A percentile compares a stretch with the other conserved stretches of the same genome.
phyloP scores from a whole-genome alignment of 2,329 filamentous ascomycete genomes.

The Arthroderma sp. region DNA sequence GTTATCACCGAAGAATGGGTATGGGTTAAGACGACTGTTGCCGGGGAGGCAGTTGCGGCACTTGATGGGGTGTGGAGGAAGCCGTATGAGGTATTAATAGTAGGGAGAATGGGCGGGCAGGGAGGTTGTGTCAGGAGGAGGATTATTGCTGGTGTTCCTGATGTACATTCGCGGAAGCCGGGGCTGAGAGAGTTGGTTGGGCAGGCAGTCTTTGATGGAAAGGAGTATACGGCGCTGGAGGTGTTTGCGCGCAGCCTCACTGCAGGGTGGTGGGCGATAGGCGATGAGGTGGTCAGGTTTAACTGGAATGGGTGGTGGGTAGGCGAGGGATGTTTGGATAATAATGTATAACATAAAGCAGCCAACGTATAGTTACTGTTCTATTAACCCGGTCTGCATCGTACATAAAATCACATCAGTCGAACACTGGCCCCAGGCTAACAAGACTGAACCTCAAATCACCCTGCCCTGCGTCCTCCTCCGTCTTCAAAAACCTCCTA shows the following conservation, averaged over 20 bases:
- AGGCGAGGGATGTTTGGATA: background rate
- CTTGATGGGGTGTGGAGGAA: slow-evolving; percentile 46
- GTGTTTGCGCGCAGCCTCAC: slow-evolving; percentile 50
- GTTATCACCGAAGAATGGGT: slow-evolving; percentile 49
- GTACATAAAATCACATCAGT: slow-evolving; percentile 28
- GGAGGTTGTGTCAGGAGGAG: slow-evolving; percentile 30
- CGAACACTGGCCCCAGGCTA: slow-evolving; percentile 45
- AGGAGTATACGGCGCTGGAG: slow-evolving; percentile 43
- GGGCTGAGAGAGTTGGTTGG: slow-evolving; percentile 47
- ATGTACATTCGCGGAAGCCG: slow-evolving; percentile 54
- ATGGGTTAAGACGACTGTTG: slow-evolving; percentile 48
- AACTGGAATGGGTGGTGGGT: slow-evolving; percentile 45
- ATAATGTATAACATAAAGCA: background rate
- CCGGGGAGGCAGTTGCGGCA: slow-evolving; percentile 42
- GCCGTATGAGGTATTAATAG: slow-evolving; percentile 49
- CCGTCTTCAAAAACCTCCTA: slow-evolving; percentile 46
- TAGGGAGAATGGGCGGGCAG: slow-evolving; percentile 24
- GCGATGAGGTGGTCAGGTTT: slow-evolving; percentile 51
- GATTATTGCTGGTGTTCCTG: slow-evolving; percentile 48
- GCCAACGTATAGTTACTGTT: background rate
- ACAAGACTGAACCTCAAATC: slow-evolving; percentile 52
- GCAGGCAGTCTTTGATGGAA: slow-evolving; percentile 29
- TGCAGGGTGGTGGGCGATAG: slow-evolving; percentile 50
- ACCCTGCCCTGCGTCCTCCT: slow-evolving; percentile 44
- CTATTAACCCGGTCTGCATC: background rate